phyloP scores from a whole-genome alignment of 2,329 filamentous ascomycete genomes.

The Emmonsiellopsis sp. region DNA sequence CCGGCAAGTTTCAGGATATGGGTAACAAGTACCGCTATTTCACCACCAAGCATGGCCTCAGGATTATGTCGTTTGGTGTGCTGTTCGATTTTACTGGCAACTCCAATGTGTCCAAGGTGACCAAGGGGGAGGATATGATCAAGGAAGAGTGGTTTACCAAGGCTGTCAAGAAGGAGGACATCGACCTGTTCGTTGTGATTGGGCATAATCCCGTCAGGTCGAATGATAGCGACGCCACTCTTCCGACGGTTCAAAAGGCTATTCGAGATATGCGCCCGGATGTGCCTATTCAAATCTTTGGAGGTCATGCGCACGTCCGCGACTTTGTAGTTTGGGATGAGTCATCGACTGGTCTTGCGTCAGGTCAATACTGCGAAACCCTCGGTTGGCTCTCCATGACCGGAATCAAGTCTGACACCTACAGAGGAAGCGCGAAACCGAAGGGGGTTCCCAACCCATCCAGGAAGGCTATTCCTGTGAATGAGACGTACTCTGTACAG shows the following conservation, averaged over 20 bases:
- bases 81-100: slow-evolving; percentile 46
- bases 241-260: slow-evolving; percentile 44
- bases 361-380: slow-evolving; percentile 59
- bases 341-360: slow-evolving; percentile 51
- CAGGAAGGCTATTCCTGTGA: slow-evolving; percentile 23
- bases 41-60: slow-evolving; percentile 38
- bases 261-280: slow-evolving; percentile 49
- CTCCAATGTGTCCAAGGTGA: slow-evolving; percentile 52
- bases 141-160: slow-evolving; percentile 52
- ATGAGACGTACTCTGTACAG: not conserved
- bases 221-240: slow-evolving; percentile 31
- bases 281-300: slow-evolving; percentile 56
- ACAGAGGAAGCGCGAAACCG: slow-evolving; percentile 33
- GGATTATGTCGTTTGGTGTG: slow-evolving; percentile 46
- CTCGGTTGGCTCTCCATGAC: slow-evolving; percentile 58
- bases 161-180: slow-evolving; percentile 46
- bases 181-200: slow-evolving; percentile 55
- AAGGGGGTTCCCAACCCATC: slow-evolving; percentile 36
- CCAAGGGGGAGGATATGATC: slow-evolving; percentile 42
- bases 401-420: slow-evolving; percentile 44
- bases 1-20: slow-evolving; percentile 36
- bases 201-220: slow-evolving; percentile 53
- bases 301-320: slow-evolving; percentile 55
- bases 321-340: slow-evolving; percentile 57
- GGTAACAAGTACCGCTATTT: slow-evolving; percentile 42